phyloP scores from a whole-genome alignment of 495 filamentous ascomycete genomes.

The Physcia stellaris region DNA sequence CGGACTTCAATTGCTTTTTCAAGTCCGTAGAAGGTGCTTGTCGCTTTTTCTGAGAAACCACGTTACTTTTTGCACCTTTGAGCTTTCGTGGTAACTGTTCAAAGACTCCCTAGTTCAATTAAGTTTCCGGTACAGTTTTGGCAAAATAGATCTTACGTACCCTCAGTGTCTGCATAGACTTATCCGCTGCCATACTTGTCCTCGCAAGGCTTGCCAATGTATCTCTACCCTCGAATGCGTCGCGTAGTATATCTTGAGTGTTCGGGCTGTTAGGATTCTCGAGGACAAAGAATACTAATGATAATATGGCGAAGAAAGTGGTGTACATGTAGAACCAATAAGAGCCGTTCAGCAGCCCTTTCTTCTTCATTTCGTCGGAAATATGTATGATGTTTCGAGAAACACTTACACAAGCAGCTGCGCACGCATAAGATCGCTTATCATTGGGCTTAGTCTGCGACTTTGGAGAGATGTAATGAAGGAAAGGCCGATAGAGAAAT shows the following conservation, averaged over 20 bases:
- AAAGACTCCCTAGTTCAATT: slow-evolving; percentile 46
- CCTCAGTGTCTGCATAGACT: slow-evolving; percentile 61
- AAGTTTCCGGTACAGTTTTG: background rate
- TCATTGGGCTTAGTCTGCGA: slow-evolving; percentile 57
- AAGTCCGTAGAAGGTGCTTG: slow-evolving; percentile 32
- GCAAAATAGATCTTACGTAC: slow-evolving; percentile 34
- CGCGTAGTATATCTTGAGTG: slow-evolving; percentile 62
- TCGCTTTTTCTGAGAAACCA: slow-evolving; percentile 39
- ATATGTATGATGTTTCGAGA: slow-evolving; percentile 93
- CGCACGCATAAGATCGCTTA: slow-evolving; percentile 79
- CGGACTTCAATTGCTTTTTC: too few relatives aligned
- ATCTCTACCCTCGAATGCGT: slow-evolving; percentile 71
- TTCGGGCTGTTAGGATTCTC: slow-evolving; percentile 72
- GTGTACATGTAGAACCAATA: slow-evolving; percentile 98
- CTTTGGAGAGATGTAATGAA: slow-evolving; percentile 79
- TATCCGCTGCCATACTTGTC: slow-evolving; percentile 77
- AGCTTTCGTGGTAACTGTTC: slow-evolving; percentile 64
- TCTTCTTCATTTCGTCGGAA: slow-evolving; percentile 74
- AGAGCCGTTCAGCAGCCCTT: slow-evolving; percentile 68
- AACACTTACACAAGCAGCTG: slow-evolving; percentile 80
- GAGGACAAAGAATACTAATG: slow-evolving; percentile 75
- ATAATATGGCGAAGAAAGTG: slow-evolving; percentile 86
- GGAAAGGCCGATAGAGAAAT: slow-evolving; percentile 87
- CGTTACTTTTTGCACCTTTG: slow-evolving; percentile 4
- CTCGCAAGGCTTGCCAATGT: slow-evolving; percentile 65